These are phyloP conservation scores for Colletotrichum siamense DNA, from an alignment of 2,329 filamentous ascomycete genomes.

Conservation along the genomic window DNA sequence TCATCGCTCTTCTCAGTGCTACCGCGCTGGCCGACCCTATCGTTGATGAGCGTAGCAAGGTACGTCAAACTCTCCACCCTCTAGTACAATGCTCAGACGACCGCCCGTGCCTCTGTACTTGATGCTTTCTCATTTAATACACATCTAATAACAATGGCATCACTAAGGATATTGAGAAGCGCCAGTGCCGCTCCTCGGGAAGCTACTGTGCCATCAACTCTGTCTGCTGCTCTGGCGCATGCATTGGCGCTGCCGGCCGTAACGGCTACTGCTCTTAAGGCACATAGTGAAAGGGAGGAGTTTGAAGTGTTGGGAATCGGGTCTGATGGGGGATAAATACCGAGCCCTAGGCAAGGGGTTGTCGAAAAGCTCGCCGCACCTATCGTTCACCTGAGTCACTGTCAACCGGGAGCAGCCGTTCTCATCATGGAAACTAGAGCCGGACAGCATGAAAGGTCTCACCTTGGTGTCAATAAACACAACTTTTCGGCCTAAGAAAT, in stretches of 20 bases:
- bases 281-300: neutral
- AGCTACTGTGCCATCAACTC: neutral
- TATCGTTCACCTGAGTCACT: neutral
- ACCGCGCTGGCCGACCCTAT: neutral
- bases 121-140: accelerated
- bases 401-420: neutral
- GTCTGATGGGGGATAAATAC: neutral
- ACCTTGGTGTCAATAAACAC: neutral
- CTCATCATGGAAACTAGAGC: neutral
- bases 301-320: accelerated
- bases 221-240: neutral
- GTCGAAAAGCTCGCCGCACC: neutral
- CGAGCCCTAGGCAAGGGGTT: neutral
- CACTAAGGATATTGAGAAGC: neutral
- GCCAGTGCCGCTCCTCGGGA: neutral
- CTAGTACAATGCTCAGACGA: accelerated
- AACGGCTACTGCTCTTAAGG: neutral
- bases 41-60: neutral
- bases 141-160: accelerated
- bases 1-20: neutral
- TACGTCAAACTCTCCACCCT: neutral
- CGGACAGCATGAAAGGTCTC: neutral
- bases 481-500: neutral
- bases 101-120: accelerated
- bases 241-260: neutral